phyloP scores from a whole-genome alignment of 2,329 filamentous ascomycete genomes.

The Apiospora malaysiana region DNA sequence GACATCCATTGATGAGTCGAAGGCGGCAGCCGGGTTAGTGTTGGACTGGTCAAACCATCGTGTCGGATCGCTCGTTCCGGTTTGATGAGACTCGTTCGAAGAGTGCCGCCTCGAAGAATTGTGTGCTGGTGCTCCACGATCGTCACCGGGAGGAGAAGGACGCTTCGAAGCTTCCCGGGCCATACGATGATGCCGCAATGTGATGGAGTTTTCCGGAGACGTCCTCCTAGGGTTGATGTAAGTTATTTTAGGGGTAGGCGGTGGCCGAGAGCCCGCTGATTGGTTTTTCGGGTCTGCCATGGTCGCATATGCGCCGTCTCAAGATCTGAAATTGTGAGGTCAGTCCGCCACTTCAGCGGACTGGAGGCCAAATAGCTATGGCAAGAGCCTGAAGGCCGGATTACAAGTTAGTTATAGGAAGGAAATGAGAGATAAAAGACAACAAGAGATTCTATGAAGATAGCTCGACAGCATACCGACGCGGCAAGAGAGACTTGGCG shows the following conservation, averaged over 20 bases:
- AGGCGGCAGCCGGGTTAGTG: constrained; percentile 51
- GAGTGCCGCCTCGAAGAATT: constrained; percentile 46
- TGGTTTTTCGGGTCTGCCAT: constrained; percentile 8
- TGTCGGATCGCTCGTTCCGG: constrained; percentile 55
- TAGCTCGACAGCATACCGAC: not conserved
- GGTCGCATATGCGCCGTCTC: not conserved
- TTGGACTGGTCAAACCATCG: constrained; percentile 63
- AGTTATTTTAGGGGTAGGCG: constrained; percentile 26
- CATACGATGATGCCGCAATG: constrained; percentile 52
- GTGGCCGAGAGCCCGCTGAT: constrained; percentile 5
- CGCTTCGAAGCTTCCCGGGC: constrained; percentile 47
- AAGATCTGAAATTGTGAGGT: not conserved
- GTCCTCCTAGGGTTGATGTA: constrained; percentile 45
- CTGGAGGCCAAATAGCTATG: not conserved
- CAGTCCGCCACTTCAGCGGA: not conserved
- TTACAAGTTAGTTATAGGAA: constrained; percentile 1
- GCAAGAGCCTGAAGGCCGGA: not conserved
- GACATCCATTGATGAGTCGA: constrained; percentile 56
- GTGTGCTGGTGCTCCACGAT: constrained; percentile 26
- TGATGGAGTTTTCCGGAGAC: constrained; percentile 53
- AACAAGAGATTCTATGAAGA: not conserved
- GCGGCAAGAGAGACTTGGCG: not conserved
- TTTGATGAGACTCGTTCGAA: constrained; percentile 56
- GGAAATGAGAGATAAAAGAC: not conserved
- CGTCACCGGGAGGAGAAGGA: constrained; percentile 26